A percentile compares a stretch with the other conserved stretches of the same genome.
phyloP scores from a whole-genome alignment of 2,329 filamentous ascomycete species.

The Fusarium nelsonii region DNA sequence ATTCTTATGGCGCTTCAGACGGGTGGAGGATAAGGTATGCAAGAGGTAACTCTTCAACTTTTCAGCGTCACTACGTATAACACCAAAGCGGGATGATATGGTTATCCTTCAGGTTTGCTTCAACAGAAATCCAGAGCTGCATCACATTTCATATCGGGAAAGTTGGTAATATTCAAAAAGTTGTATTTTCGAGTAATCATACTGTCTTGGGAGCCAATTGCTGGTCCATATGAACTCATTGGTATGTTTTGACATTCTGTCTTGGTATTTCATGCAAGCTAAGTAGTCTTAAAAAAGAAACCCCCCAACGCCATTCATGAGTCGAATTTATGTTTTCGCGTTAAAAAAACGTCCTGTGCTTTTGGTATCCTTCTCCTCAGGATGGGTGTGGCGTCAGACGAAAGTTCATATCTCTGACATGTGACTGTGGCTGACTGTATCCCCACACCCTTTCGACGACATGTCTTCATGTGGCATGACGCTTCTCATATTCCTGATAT shows the following conservation, averaged over 20 bases:
- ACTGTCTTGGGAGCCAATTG: constrained; percentile 2
- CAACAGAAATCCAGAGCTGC: too few species aligned
- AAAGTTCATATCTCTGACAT: constrained; percentile 31
- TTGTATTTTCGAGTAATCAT: constrained; percentile 31
- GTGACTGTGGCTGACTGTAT: constrained; percentile 36
- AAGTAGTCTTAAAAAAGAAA: constrained; percentile 40
- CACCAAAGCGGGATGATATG: too few species aligned
- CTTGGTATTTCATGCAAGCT: constrained; percentile 36
- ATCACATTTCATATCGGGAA: not conserved
- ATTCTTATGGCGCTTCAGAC: too few species aligned
- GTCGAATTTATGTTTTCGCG: constrained; percentile 43
- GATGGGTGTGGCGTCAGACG: constrained; percentile 14
- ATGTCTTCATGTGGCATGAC: constrained; percentile 27
- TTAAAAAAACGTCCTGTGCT: constrained; percentile 31
- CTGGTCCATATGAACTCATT: constrained; percentile 11
- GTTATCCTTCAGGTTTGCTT: too few species aligned
- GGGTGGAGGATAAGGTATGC: too few species aligned
- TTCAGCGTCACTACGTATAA: too few species aligned
- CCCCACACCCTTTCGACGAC: constrained; percentile 33
- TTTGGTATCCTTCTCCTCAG: constrained; percentile 16
- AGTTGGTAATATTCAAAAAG: constrained; percentile 22
- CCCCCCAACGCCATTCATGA: constrained; percentile 47
- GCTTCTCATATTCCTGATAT: constrained; percentile 15
- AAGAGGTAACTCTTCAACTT: too few species aligned
- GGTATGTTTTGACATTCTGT: constrained; percentile 27